These are phyloP conservation scores for Gaertneriomyces sp. DNA, from an alignment of 192 early-diverging fungal species.

Conservation along the genomic window DNA sequence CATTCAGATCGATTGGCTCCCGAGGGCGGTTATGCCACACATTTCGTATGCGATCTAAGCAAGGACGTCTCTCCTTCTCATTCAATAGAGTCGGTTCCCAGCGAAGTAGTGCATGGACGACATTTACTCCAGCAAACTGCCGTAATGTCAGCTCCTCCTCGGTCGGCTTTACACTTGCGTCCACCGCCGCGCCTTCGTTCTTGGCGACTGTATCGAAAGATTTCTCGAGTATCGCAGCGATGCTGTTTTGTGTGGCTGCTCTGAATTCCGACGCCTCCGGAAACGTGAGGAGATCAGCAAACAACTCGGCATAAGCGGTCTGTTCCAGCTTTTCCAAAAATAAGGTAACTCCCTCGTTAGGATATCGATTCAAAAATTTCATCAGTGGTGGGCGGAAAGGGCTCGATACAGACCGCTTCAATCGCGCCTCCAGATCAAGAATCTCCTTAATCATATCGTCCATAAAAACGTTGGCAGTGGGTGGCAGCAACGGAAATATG, in stretches of 20 bases:
- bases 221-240: slow-evolving; percentile 28
- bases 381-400: slow-evolving; percentile 90
- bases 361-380: slow-evolving; percentile 88
- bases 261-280: slow-evolving; percentile 29
- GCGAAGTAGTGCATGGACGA: slow-evolving; percentile 23
- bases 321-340: slow-evolving; percentile 63
- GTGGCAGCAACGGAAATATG: slow-evolving; percentile 88
- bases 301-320: slow-evolving; percentile 43
- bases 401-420: slow-evolving; percentile 81
- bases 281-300: slow-evolving; percentile 30
- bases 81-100: no score
- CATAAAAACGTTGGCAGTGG: slow-evolving; percentile 87
- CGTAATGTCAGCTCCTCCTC: no score
- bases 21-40: slow-evolving; percentile 32
- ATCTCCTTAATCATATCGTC: slow-evolving; percentile 86
- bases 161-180: no score
- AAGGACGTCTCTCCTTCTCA: no score
- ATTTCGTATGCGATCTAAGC: slow-evolving; percentile 19
- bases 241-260: slow-evolving; percentile 23
- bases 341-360: slow-evolving; percentile 76
- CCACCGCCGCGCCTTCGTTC: no score
- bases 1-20: slow-evolving; percentile 12
- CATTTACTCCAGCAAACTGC: slow-evolving; percentile 19
- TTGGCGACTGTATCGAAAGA: slow-evolving; percentile 24
- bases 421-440: slow-evolving; percentile 75